These are phyloP conservation scores for Triglochin maritima DNA, from an alignment of 106 monocot genomes.

Conservation along the genomic window DNA sequence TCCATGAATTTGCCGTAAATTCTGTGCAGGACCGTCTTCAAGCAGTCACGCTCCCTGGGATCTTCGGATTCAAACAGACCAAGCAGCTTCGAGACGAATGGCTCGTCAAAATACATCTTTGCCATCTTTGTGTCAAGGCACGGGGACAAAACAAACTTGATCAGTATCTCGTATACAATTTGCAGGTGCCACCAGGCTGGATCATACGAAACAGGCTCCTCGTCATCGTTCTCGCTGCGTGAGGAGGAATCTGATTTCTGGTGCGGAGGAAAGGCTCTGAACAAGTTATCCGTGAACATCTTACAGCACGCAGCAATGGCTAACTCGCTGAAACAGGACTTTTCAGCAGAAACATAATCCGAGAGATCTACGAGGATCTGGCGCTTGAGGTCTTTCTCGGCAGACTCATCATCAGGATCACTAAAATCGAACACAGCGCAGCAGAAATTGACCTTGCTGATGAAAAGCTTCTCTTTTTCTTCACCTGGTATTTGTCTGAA, in stretches of 20 bases:
- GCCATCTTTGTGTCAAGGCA: slow-evolving; percentile 10
- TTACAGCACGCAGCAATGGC: slow-evolving; percentile 14
- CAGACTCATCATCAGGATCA: slow-evolving; percentile 38
- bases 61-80: slow-evolving; percentile 18
- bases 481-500: slow-evolving; percentile 59
- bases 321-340: slow-evolving; percentile 7
- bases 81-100: slow-evolving; percentile 9
- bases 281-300: slow-evolving; percentile 11
- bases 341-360: slow-evolving; percentile 33
- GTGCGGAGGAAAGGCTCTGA: slow-evolving; percentile 10
- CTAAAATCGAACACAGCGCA: slow-evolving; percentile 59
- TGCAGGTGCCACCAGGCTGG: slow-evolving; percentile 17
- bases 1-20: slow-evolving; percentile 17
- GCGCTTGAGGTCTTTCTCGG: slow-evolving; percentile 65
- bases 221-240: slow-evolving; percentile 13
- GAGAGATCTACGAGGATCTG: slow-evolving; percentile 50
- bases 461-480: slow-evolving; percentile 54
- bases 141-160: slow-evolving; percentile 9
- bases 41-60: slow-evolving; percentile 18
- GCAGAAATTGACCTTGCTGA: slow-evolving; percentile 63
- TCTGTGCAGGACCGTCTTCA: slow-evolving; percentile 14
- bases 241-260: background rate
- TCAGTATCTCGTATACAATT: slow-evolving; percentile 7
- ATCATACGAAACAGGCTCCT: slow-evolving; percentile 8
- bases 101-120: slow-evolving; percentile 13